A percentile compares a stretch with the other conserved stretches of the same genome.
Conservation (phyloP, 2,329 filamentous ascomycete genomes). For the Pseudogymnoascus sp. region DNA sequence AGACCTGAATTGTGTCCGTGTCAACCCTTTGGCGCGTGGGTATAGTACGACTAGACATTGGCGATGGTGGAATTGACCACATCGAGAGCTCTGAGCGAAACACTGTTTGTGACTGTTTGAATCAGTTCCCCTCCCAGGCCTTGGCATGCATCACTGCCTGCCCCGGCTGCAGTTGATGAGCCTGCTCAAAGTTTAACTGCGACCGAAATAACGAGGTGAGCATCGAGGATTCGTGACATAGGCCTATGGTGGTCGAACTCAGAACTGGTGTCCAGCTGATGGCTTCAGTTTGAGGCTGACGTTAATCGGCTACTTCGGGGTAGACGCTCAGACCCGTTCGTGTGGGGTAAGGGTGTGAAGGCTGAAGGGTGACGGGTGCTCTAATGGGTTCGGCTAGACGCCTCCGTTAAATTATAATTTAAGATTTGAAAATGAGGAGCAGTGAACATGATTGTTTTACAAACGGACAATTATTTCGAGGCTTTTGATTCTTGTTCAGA, state of each 20-base stretch:
- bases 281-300: neutral
- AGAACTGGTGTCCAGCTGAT: neutral
- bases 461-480: neutral
- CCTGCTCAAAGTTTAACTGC: neutral
- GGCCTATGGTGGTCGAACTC: neutral
- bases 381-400: neutral
- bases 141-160: neutral
- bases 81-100: neutral
- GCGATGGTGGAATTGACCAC: neutral
- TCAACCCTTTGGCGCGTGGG: neutral
- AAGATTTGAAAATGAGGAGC: neutral
- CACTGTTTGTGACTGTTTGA: neutral
- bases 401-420: neutral
- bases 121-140: neutral
- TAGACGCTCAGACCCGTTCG: conserved; percentile 8
- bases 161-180: neutral
- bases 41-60: neutral
- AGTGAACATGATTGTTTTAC: neutral
- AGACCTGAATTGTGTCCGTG: neutral
- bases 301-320: neutral
- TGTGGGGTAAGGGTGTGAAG: neutral
- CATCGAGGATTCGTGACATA: neutral
- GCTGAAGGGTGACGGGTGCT: neutral
- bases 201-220: neutral
- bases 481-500: neutral